Percentiles rank a stretch among this genome's conserved stretches.
phyloP scores from a whole-genome alignment of 805 yeast species.

The Komagataella ulmi region DNA sequence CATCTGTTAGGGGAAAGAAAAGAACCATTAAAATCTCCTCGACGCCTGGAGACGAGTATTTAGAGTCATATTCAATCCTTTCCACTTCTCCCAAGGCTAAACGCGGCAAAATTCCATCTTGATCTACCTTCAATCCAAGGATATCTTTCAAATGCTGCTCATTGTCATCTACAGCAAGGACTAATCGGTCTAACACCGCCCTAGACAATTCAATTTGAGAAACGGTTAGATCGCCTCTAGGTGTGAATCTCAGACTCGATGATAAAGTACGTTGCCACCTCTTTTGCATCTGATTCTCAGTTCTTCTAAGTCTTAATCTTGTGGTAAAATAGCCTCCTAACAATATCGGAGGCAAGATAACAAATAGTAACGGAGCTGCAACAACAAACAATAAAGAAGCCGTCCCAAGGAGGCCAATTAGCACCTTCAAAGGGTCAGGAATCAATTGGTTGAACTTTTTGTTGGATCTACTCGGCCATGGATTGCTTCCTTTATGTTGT shows the following conservation, averaged over 20 bases:
- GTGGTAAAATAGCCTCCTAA: background rate
- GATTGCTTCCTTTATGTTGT: background rate
- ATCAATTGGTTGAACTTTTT: background rate
- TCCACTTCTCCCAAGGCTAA: background rate
- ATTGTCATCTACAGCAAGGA: background rate
- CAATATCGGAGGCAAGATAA: background rate
- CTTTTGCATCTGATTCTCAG: background rate
- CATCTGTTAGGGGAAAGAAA: background rate
- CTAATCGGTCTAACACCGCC: background rate
- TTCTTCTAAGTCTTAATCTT: background rate
- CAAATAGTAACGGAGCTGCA: background rate
- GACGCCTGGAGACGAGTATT: background rate
- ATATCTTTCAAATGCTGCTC: background rate
- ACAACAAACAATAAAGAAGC: background rate
- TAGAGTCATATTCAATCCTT: background rate
- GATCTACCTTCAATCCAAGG: background rate
- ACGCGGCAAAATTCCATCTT: background rate
- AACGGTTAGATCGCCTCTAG: background rate
- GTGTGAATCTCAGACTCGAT: background rate
- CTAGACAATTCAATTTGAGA: background rate
- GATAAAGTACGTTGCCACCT: background rate
- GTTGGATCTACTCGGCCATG: background rate
- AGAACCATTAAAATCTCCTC: background rate
- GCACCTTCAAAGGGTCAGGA: background rate
- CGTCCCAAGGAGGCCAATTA: background rate